phyloP scores from a whole-genome alignment of 352 stramenopile genomes.

The Blastocystis sp. region DNA sequence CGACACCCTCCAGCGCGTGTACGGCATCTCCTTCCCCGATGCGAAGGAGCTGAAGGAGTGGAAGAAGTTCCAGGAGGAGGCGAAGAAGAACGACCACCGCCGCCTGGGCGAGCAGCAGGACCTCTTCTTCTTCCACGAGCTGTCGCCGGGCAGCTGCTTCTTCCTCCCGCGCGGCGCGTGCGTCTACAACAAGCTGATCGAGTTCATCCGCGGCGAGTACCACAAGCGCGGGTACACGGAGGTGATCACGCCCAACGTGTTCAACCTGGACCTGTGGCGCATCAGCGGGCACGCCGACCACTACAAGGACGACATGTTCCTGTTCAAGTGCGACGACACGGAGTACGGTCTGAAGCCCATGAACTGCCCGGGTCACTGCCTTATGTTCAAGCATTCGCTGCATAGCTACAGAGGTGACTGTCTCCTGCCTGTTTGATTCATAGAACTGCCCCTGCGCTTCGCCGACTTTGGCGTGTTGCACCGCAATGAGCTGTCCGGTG shows the following conservation, averaged over 20 bases:
- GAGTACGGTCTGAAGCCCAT: conserved; percentile 90
- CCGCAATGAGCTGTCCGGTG: conserved; percentile 90
- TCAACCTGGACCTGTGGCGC: conserved; percentile 95
- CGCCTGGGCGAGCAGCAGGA: conserved; percentile 88
- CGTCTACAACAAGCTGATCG: conserved; percentile 96
- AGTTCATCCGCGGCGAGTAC: conserved; percentile 89
- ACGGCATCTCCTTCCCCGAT: conserved; percentile 94
- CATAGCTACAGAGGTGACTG: conserved; percentile 82
- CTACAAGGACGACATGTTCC: conserved; percentile 98
- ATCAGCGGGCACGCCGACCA: conserved; percentile 90
- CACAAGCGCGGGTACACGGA: conserved; percentile 84
- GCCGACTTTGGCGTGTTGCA: conserved; percentile 97
- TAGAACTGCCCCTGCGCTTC: conserved; percentile 89
- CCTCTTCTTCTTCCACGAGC: conserved; percentile 89
- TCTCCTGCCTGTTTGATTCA: neutral
- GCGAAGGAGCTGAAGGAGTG: conserved; percentile 95
- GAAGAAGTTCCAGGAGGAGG: conserved; percentile 90
- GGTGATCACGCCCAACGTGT: conserved; percentile 95
- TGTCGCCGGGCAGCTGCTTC: conserved; percentile 93
- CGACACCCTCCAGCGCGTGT: conserved; percentile 92
- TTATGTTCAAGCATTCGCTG: conserved; percentile 90
- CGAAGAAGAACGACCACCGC: conserved; percentile 92
- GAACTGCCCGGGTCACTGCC: conserved; percentile 97
- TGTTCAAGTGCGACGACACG: conserved; percentile 91
- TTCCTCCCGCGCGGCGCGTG: conserved; percentile 93